phyloP scores from a whole-genome alignment of 441 rosid species.

The Hura crepitans region DNA sequence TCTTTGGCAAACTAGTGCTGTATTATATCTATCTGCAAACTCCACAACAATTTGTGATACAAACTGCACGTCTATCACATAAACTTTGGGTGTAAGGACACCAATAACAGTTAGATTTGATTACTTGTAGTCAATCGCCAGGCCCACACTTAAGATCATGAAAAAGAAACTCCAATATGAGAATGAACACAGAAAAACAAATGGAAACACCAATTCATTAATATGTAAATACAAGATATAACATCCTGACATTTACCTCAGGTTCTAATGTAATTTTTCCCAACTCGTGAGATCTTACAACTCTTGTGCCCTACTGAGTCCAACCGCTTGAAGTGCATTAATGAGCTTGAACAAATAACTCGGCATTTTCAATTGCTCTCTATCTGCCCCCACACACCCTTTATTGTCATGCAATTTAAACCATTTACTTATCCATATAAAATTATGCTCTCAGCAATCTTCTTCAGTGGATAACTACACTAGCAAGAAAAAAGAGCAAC shows the following conservation, averaged over 20 bases:
- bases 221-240: not conserved
- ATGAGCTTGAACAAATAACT: not conserved
- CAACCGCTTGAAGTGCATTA: not conserved
- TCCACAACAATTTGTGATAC: slow-evolving; percentile 36
- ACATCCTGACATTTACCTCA: not conserved
- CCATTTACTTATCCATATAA: not conserved
- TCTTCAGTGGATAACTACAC: not conserved
- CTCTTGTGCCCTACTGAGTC: not conserved
- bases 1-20: slow-evolving; percentile 99
- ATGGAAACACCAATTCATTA: not conserved
- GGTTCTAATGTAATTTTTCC: not conserved
- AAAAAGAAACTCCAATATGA: not conserved
- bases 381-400: not conserved
- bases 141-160: not conserved
- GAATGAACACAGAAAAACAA: not conserved
- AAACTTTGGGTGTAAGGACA: slow-evolving; percentile 5
- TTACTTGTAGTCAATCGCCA: not conserved
- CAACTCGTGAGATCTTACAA: not conserved
- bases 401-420: not conserved
- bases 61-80: slow-evolving; percentile 17
- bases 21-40: slow-evolving; percentile 82
- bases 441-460: not conserved
- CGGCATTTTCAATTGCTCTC: not conserved
- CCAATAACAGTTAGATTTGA: not conserved
- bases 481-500: not conserved